Percentiles rank a stretch among this genome's conserved stretches.
Conservation (phyloP, 1,284 basidiomycete species). For the Veloboletus limbatus region DNA sequence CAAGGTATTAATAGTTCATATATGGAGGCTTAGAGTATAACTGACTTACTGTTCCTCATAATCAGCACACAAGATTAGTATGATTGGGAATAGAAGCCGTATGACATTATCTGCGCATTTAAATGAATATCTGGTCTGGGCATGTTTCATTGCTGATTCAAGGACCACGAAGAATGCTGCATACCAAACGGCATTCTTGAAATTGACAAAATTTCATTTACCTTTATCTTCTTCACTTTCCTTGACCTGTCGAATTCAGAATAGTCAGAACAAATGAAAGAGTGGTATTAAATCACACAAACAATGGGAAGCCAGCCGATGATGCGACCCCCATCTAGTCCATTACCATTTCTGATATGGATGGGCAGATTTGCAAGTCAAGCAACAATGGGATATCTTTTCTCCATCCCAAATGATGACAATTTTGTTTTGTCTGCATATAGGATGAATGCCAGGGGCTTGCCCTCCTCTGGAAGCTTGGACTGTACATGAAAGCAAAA, state of each 20-base stretch:
- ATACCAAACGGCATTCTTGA: constrained; percentile 37
- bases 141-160: constrained; percentile 5
- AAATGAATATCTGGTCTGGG: constrained; percentile 12
- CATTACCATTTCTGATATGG: constrained; percentile 37
- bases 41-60: constrained; percentile 24
- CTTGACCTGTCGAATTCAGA: constrained; percentile 17
- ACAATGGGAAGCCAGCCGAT: constrained; percentile 46
- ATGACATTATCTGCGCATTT: constrained; percentile 2
- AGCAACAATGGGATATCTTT: constrained; percentile 45
- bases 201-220: constrained; percentile 31
- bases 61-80: constrained; percentile 20
- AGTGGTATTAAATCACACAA: neutral
- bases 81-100: constrained; percentile 1
- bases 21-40: neutral
- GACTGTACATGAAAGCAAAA: too few relatives aligned
- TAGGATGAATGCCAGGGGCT: constrained; percentile 11
- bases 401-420: constrained; percentile 24
- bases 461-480: too few relatives aligned
- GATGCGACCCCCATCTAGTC: constrained; percentile 36
- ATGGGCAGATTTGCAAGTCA: constrained; percentile 37
- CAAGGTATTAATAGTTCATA: neutral
- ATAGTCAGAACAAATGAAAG: neutral
- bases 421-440: constrained; percentile 20
- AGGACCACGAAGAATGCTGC: constrained; percentile 13
- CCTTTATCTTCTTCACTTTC: constrained; percentile 25